Percentiles rank a stretch among this genome's conserved stretches.
Conservation (phyloP, 2,329 filamentous ascomycete species). For the Fusarium lateritium region DNA sequence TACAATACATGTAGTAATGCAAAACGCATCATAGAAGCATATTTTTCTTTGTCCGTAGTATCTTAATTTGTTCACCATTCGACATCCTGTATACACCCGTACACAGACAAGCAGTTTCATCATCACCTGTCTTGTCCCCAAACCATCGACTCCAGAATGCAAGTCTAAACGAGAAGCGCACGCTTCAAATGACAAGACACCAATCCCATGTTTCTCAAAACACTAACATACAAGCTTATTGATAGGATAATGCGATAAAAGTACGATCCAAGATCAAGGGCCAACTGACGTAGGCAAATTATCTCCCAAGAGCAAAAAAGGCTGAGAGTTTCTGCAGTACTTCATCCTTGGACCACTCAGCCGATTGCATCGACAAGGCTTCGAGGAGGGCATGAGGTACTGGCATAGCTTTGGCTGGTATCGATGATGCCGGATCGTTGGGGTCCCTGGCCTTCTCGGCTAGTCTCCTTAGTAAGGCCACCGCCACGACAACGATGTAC, state of each 20-base stretch:
- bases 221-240: constrained; percentile 51
- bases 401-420: constrained; percentile 75
- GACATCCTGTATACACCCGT: constrained; percentile 46
- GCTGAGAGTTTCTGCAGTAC: constrained; percentile 78
- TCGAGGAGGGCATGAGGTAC: constrained; percentile 77
- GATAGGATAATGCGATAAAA: constrained; percentile 31
- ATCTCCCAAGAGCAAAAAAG: constrained; percentile 67
- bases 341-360: constrained; percentile 73
- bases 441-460: constrained; percentile 76
- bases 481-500: constrained; percentile 77
- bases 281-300: constrained; percentile 22
- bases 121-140: constrained; percentile 41
- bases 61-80: constrained; percentile 48
- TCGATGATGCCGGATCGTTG: constrained; percentile 62
- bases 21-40: constrained; percentile 44
- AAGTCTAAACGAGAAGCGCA: constrained; percentile 50
- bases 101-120: constrained; percentile 42
- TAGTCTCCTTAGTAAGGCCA: constrained; percentile 77
- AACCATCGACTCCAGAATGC: constrained; percentile 51
- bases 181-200: constrained; percentile 49
- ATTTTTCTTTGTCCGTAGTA: constrained; percentile 45
- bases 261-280: constrained; percentile 38
- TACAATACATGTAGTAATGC: constrained; percentile 52
- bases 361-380: constrained; percentile 75
- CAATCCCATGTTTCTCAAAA: constrained; percentile 46